Conservation (phyloP, 768 basidiomycete species). For the Lactarius pseudohatsudake region DNA sequence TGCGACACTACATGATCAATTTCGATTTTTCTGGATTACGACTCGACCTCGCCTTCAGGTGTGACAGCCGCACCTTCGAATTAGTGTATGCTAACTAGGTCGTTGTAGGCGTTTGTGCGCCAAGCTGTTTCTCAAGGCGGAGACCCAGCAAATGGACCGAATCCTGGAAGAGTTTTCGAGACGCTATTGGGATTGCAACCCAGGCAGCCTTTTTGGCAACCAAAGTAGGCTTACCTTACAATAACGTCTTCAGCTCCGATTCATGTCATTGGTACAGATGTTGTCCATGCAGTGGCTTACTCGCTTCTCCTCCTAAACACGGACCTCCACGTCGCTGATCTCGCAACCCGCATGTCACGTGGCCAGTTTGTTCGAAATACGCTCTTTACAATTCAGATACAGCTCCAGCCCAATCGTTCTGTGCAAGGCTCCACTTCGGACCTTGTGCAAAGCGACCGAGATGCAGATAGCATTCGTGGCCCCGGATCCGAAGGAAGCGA, state of each 20-base stretch:
- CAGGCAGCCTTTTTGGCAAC: constrained; percentile 74
- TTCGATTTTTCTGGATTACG: constrained; percentile 86
- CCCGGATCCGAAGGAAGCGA: constrained; percentile 60
- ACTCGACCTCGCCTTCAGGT: constrained; percentile 91
- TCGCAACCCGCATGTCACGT: constrained; percentile 86
- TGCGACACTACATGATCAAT: constrained; percentile 80
- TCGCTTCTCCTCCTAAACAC: constrained; percentile 94
- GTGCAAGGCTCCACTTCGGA: constrained; percentile 57
- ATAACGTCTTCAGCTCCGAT: constrained; percentile 16
- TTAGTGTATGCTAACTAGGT: constrained; percentile 3
- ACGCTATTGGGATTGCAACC: constrained; percentile 92
- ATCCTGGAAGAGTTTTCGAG: constrained; percentile 90
- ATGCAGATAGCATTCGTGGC: constrained; percentile 58
- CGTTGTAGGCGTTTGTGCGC: constrained; percentile 73
- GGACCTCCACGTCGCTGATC: constrained; percentile 93
- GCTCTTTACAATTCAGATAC: constrained; percentile 78
- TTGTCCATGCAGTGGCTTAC: constrained; percentile 94
- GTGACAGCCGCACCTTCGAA: constrained; percentile 1
- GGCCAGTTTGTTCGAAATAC: constrained; percentile 92
- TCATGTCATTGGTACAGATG: constrained; percentile 47
- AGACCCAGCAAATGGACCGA: constrained; percentile 97
- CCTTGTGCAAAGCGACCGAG: constrained; percentile 68
- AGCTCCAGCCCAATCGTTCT: constrained; percentile 56
- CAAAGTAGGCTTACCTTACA: constrained; percentile 56
- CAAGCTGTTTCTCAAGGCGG: constrained; percentile 90